Base-by-base conservation (phyloP, 257 asterid species). In the Handroanthus guayacan region DNA sequence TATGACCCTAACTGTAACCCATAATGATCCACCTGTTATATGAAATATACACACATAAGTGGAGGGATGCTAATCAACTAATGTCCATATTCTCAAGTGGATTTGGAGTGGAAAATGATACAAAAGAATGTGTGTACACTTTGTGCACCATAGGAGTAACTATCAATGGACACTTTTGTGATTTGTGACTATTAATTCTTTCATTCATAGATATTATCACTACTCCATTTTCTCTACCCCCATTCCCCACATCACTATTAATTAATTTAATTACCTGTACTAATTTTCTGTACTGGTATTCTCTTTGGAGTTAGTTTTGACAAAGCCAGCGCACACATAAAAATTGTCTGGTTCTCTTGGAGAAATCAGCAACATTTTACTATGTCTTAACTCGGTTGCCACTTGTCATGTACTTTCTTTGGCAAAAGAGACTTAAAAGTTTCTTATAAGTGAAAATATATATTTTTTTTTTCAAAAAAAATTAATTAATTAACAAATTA, bases 101-200 rank as follows among this genome's bases (percentile, higher is more conserved):
- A 78, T 17, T 60, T 48, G 36, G 54, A 51, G 54, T 34, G 66
- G 18, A 51, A 10, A 41, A 41, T 1, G 5, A 41, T 41, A 41
- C 36, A 61, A 41, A 5, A 41, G 7, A 3, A 8, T 41, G 45
- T 41, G 45, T 41, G 45, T 41, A 8, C 6, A 41, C 45, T 41
- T 5, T 36, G 67, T 63, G 78, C 68, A 75, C 87, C 89, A 72
- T 81, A 72, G 31, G 78, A 48, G 81, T 83, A 70, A 61, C 82
- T 82, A 48, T 85, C 84, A 50, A 54, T 82, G 77, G 41, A 61
- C 75, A 75, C 68, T 73, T 70, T 75, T 68, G 56, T 74, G 74
- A 64, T 61, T 50, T 47, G 71, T 75, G 50, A 62, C 66, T 62
- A 58, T 20, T 71, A 38, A 62, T 69, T 41, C 8, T 5, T 44